These are phyloP conservation scores for Dactylis glomerata DNA, from an alignment of 176 grass and related monocot genomes.

Conservation along the genomic window DNA sequence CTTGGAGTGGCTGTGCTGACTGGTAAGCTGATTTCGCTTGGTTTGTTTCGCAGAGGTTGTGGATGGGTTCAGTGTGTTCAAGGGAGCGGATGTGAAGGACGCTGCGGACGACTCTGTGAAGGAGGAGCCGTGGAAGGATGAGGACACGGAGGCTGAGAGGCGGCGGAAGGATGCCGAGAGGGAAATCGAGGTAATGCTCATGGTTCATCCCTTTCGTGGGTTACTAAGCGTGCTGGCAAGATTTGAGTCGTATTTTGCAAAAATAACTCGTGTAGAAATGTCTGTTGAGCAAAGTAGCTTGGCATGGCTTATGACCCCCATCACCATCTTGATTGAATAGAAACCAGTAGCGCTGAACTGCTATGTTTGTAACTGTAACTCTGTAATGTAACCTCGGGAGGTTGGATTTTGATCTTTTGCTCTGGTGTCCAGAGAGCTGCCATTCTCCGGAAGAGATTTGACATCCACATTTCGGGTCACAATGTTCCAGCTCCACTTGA, in stretches of 20 bases:
- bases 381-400: background rate
- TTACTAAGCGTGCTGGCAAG: background rate
- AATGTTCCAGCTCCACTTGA: conserved; percentile 71
- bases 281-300: background rate
- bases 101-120: background rate
- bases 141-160: conserved; percentile 30
- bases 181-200: conserved; percentile 68
- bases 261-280: background rate
- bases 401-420: background rate
- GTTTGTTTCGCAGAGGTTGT: conserved; percentile 42
- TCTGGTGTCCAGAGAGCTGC: conserved; percentile 50
- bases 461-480: conserved; percentile 86
- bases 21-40: conserved; percentile 3
- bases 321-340: background rate
- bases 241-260: background rate
- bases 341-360: background rate
- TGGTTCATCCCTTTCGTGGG: background rate
- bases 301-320: background rate
- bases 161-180: conserved; percentile 60
- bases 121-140: conserved; percentile 15
- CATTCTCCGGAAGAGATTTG: conserved; percentile 69
- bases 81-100: conserved; percentile 36
- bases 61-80: conserved; percentile 85
- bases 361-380: background rate
- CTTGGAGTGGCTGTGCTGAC: background rate